Evolutionary conservation across 2,329 filamentous ascomycete species (phyloP).

Genomic region (Fusarium pseudonygamai): DNA sequence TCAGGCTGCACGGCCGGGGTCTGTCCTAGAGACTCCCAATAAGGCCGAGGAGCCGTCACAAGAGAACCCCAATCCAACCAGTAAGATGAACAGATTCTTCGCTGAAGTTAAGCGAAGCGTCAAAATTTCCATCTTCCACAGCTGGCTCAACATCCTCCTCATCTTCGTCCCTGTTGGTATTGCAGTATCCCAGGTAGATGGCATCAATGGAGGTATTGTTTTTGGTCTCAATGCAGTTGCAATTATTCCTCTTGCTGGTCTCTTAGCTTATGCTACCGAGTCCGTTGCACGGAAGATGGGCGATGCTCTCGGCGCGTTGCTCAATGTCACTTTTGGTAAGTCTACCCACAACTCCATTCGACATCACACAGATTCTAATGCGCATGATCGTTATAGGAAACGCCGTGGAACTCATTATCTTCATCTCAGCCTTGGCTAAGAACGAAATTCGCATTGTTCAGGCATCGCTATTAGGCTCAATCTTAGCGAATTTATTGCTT

Average conservation of each 20-base stretch:
- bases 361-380: neutral
- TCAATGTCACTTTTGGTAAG: constrained; percentile 80
- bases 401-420: constrained; percentile 82
- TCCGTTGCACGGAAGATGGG: constrained; percentile 77
- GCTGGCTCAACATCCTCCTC: constrained; percentile 80
- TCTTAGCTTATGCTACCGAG: constrained; percentile 79
- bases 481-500: constrained; percentile 86
- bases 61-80: constrained; percentile 46
- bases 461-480: constrained; percentile 88
- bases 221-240: constrained; percentile 81
- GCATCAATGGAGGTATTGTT: constrained; percentile 67
- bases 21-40: constrained; percentile 57
- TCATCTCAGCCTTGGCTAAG: constrained; percentile 45
- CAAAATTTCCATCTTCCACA: constrained; percentile 71
- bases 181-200: constrained; percentile 63
- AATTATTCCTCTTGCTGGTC: constrained; percentile 77
- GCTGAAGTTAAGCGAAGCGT: constrained; percentile 61
- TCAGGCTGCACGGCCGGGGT: constrained; percentile 64
- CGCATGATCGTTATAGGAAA: constrained; percentile 46
- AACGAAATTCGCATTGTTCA: constrained; percentile 93
- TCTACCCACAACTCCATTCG: neutral
- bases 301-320: constrained; percentile 75
- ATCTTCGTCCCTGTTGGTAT: constrained; percentile 84
- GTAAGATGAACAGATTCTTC: constrained; percentile 51
- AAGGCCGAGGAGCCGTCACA: constrained; percentile 29